Percentiles rank a stretch among this genome's conserved stretches.
Evolutionary conservation across 257 asterid species (phyloP).

Genomic region (Henckelia pumila): DNA sequence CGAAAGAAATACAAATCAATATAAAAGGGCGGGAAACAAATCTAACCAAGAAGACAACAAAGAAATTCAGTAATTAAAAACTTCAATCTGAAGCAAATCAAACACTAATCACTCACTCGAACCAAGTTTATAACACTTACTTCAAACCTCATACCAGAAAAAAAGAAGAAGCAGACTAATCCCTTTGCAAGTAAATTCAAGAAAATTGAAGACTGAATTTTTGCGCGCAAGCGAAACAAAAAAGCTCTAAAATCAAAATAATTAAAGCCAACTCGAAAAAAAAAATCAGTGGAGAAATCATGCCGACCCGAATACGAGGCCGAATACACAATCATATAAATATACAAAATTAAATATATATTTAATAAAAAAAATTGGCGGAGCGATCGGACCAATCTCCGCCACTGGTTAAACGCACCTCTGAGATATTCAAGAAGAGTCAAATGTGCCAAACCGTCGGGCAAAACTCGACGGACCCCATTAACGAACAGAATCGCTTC

Average conservation of each 20-base stretch:
- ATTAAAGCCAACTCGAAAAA: not conserved
- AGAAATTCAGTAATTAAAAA: no score
- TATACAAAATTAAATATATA: no score
- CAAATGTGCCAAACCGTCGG: slow-evolving; percentile 83
- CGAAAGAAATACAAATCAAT: no score
- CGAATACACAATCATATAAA: no score
- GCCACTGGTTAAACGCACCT: slow-evolving; percentile 37
- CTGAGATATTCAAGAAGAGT: slow-evolving; percentile 95
- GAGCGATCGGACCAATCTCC: no score
- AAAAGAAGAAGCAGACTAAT: not conserved
- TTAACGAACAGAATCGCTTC: slow-evolving; percentile 79
- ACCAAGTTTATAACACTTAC: not conserved
- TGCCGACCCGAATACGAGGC: no score
- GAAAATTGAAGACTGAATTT: not conserved
- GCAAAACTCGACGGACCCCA: slow-evolving; percentile 82
- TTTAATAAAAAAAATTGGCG: no score
- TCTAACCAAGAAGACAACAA: no score
- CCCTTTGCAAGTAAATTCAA: not conserved
- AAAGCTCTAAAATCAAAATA: not conserved
- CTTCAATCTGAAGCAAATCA: not conserved
- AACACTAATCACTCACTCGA: not conserved
- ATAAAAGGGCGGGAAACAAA: no score
- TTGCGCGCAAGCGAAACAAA: not conserved
- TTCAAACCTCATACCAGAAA: not conserved
- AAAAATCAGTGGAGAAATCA: not conserved